These are phyloP conservation scores for Capsicum pubescens DNA, from an alignment of 257 asterid genomes.

Conservation along the genomic window DNA sequence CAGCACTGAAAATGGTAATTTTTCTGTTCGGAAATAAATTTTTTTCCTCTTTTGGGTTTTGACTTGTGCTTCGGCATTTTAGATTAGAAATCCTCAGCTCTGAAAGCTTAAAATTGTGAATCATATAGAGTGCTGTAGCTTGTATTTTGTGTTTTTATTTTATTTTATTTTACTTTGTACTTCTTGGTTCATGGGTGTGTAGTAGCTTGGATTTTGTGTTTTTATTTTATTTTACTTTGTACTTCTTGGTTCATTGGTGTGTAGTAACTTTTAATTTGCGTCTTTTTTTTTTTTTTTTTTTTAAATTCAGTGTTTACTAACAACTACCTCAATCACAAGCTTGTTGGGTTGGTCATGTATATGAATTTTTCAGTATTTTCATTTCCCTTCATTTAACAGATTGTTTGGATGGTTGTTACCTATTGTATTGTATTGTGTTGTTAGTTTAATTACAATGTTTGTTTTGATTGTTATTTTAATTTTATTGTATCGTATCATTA, in stretches of 20 bases:
- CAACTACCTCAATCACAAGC: slow-evolving; percentile 19
- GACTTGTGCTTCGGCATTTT: background rate
- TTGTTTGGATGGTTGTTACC: too few relatives aligned
- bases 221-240: background rate
- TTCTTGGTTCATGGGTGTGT: too few relatives aligned
- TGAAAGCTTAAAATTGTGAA: background rate
- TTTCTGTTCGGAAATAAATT: background rate
- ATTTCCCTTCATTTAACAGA: slow-evolving; percentile 2
- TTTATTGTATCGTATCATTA: too few relatives aligned
- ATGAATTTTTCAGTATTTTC: background rate
- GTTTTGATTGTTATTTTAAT: too few relatives aligned
- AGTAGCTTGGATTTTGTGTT: background rate
- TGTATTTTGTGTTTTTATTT: too few relatives aligned
- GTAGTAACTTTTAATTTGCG: background rate
- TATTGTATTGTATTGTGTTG: too few relatives aligned
- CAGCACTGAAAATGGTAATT: slow-evolving; percentile 8
- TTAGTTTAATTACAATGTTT: too few relatives aligned
- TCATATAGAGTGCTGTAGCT: background rate
- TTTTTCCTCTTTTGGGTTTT: background rate
- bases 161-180: too few relatives aligned
- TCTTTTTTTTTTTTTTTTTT: background rate
- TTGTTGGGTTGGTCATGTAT: background rate
- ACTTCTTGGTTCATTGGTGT: background rate
- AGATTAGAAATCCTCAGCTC: background rate
- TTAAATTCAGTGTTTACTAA: background rate